A percentile compares a stretch with the other conserved stretches of the same genome.
phyloP scores from a whole-genome alignment of 2,329 filamentous ascomycete genomes.

The Monosporascus cannonballus region DNA sequence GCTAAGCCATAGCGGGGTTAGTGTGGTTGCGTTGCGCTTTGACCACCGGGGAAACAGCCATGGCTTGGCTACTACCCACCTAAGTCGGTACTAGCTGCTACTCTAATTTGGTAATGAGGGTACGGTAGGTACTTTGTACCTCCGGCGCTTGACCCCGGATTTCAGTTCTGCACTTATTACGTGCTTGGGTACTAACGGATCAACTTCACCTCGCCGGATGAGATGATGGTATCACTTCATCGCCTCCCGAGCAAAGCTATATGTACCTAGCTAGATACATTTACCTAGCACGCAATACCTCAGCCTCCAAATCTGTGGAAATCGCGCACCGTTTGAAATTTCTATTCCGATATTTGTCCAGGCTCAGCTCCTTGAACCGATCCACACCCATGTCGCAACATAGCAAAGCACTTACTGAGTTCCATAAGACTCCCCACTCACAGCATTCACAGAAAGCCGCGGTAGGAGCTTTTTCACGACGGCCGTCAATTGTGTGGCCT shows the following conservation, averaged over 20 bases:
- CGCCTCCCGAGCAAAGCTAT: no score
- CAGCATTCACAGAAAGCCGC: neutral
- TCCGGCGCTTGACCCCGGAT: no score
- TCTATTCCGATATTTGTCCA: neutral
- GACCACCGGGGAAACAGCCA: neutral
- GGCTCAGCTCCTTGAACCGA: neutral
- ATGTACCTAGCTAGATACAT: no score
- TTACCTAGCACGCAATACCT: no score
- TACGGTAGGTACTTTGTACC: neutral
- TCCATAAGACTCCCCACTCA: neutral
- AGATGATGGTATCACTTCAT: no score
- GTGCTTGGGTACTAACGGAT: no score
- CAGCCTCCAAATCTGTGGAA: neutral
- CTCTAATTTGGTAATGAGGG: neutral
- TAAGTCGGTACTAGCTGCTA: no score
- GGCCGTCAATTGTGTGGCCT: conserved; percentile 15
- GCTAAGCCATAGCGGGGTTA: neutral
- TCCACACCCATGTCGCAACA: neutral
- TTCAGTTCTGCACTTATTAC: no score
- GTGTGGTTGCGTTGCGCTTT: neutral
- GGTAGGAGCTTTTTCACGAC: conserved; percentile 15
- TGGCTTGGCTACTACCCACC: neutral
- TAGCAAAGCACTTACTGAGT: neutral
- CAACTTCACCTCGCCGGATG: no score
- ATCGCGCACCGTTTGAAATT: neutral